Evolutionary conservation across 371 early-diverging fungal genomes (phyloP), one percentile per base, ranked within the genome.

Genomic region (Amoeboaphelidium protococcarum): DNA sequence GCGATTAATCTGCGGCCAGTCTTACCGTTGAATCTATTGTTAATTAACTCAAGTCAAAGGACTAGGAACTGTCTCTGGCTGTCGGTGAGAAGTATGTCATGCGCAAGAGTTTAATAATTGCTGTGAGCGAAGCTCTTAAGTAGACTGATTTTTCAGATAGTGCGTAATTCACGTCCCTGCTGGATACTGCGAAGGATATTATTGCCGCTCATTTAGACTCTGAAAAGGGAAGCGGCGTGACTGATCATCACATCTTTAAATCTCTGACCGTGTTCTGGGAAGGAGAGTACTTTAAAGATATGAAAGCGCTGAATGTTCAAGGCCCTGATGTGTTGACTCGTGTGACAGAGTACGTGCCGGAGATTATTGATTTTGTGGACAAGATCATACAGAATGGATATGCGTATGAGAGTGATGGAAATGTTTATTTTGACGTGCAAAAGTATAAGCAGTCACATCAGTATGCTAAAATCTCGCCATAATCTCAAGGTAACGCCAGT

Each of bases 341-440:
- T 51, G 99, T 98, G 27, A 89, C 84, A 50, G 95, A 98, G 64
- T 99, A 89, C 58, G 76, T 99, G 13, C 88, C 88, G 19, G 88
- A 98, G 60, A 92, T 97, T 58, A 70, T 86, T 24, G 56, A 54
- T 0, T 98, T 79, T 68, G 78, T 97, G 25, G 69, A 94, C 58
- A 68, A 76, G 54, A 86, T 99, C 53, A 80, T 91, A 47, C 66
- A 67, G 43, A 91, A 96, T 51, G 96, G 95, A 13, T 92, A 78
- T 53, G 98, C 82, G 46, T 74, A 68, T 60, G 92, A 76, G 54
- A 68, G 74, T 2, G 74, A 84, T 27, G 96, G 98, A 23, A 90
- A 91, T n/a, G 91, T 99, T 19, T 98, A 96, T 68, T 99, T 99
- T 68, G 85, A 97, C 63, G 79, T 90, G 2, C 61, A 61, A 2